phyloP scores from a whole-genome alignment of 257 asterid species.

The Cynanchum wilfordii region DNA sequence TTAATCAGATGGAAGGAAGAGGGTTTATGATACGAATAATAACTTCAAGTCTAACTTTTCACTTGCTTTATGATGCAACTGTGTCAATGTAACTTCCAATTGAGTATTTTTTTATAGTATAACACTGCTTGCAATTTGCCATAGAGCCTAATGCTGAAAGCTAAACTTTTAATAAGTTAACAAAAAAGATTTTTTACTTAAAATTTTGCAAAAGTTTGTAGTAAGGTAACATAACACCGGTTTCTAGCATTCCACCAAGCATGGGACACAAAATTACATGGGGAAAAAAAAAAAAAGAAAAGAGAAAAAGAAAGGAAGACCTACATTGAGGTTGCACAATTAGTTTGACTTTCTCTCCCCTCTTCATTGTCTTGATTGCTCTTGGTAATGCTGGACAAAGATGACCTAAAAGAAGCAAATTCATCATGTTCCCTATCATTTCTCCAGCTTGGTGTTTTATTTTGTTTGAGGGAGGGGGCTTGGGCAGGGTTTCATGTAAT shows the following conservation, averaged over 20 bases:
- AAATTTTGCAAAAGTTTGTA: too few species aligned
- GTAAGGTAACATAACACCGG: too few species aligned
- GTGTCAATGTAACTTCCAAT: neutral
- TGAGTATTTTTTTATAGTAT: neutral
- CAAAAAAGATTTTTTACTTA: neutral
- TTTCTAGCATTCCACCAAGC: slow-evolving; percentile 7
- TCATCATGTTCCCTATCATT: too few species aligned
- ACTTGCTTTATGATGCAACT: slow-evolving; percentile 2
- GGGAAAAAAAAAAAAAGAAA: neutral
- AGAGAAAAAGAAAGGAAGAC: slow-evolving; percentile 14
- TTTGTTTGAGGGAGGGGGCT: too few species aligned
- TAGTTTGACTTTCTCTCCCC: slow-evolving; percentile 55
- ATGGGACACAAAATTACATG: neutral
- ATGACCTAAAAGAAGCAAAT: too few species aligned
- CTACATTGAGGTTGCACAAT: slow-evolving; percentile 58
- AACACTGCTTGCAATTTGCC: too few species aligned
- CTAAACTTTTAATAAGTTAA: neutral
- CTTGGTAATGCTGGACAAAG: too few species aligned
- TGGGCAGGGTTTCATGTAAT: too few species aligned
- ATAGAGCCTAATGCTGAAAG: too few species aligned
- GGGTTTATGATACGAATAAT: too few species aligned
- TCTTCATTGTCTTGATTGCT: slow-evolving; percentile 73
- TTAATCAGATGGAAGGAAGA: too few species aligned
- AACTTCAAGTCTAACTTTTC: neutral
- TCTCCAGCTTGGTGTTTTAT: too few species aligned